Percentiles rank a stretch among this genome's conserved stretches.
Conservation (phyloP, 164 flowering plant species). For the Malania oleifera region DNA sequence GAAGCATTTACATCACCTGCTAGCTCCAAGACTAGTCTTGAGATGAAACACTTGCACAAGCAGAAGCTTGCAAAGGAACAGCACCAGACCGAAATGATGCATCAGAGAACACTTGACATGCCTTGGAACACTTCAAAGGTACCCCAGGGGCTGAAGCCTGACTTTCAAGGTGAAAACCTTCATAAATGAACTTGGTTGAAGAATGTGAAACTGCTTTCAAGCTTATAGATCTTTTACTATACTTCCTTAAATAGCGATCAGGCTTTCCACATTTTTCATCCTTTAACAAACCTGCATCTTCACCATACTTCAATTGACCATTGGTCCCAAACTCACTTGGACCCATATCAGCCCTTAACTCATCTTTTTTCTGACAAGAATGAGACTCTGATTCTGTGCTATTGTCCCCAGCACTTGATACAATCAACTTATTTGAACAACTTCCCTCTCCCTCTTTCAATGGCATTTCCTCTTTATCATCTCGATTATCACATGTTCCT, state of each 20-base stretch:
- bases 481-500: slow-evolving; percentile 7
- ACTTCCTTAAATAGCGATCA: slow-evolving; percentile 31
- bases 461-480: slow-evolving; percentile 5
- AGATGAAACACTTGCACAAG: slow-evolving; percentile 13
- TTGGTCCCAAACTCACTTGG: background rate
- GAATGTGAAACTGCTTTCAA: slow-evolving; percentile 9
- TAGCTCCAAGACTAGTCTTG: slow-evolving; percentile 9
- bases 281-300: background rate
- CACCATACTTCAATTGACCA: slow-evolving; percentile 6
- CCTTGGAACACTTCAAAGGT: slow-evolving; percentile 18
- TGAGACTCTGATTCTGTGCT: slow-evolving; percentile 19
- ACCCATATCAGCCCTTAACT: slow-evolving; percentile 3
- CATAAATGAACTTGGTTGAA: slow-evolving; percentile 12
- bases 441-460: slow-evolving; percentile 35
- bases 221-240: slow-evolving; percentile 23
- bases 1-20: slow-evolving; percentile 11
- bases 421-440: slow-evolving; percentile 26
- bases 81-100: slow-evolving; percentile 23
- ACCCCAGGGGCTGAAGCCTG: slow-evolving; percentile 16
- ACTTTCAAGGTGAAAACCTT: slow-evolving; percentile 16
- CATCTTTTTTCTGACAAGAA: slow-evolving; percentile 12
- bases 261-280: slow-evolving; percentile 6
- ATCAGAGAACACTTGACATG: slow-evolving; percentile 19
- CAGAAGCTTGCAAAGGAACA: slow-evolving; percentile 19
- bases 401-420: slow-evolving; percentile 22